Percentiles rank a stretch among this genome's conserved stretches.
phyloP scores from a whole-genome alignment of 2,329 filamentous ascomycete genomes.

The Talaromyces albobiverticillius region DNA sequence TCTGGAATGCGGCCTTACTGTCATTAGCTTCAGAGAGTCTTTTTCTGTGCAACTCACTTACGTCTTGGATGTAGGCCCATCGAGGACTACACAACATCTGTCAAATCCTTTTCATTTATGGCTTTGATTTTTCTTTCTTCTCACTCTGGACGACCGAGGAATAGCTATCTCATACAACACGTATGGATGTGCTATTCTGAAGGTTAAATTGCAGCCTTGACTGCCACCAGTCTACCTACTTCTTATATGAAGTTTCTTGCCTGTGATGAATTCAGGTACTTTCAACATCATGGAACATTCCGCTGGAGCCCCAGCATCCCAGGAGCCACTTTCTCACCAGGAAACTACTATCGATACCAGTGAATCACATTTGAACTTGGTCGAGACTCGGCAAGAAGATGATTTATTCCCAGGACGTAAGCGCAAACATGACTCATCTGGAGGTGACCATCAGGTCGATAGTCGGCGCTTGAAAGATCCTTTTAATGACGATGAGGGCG shows the following conservation, averaged over 20 bases:
- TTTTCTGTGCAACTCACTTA: not conserved
- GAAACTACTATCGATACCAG: not conserved
- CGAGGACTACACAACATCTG: constrained; percentile 12
- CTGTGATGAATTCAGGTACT: not conserved
- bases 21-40: not conserved
- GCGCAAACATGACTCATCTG: constrained; percentile 13
- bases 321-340: constrained; percentile 1
- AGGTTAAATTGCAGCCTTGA: constrained; percentile 1
- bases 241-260: not conserved
- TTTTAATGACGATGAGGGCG: not conserved
- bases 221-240: not conserved
- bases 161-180: not conserved
- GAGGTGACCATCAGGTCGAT: not conserved
- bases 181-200: not conserved
- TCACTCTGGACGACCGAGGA: not conserved
- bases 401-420: constrained; percentile 13
- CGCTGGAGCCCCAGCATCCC: not conserved
- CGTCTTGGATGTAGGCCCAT: constrained; percentile 11
- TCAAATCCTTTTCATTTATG: constrained; percentile 3
- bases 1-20: not conserved
- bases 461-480: not conserved
- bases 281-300: constrained; percentile 3
- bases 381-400: constrained; percentile 1
- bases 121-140: constrained; percentile 4
- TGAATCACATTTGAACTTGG: not conserved